These are phyloP conservation scores for Phytophthora megakarya DNA, from an alignment of 352 stramenopile species.

Conservation along the genomic window DNA sequence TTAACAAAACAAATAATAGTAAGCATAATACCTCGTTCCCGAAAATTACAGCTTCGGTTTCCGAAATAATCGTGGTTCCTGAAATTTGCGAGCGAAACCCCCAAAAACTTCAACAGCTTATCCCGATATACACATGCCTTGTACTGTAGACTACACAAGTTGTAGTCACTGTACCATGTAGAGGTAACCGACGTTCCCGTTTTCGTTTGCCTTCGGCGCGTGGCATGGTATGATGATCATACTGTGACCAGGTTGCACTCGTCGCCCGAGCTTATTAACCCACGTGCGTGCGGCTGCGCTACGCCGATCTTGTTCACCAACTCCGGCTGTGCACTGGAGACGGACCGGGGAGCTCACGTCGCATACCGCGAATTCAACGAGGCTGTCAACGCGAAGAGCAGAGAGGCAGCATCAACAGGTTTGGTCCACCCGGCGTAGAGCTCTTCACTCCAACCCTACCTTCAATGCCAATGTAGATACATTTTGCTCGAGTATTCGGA, in stretches of 20 bases:
- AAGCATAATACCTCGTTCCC: not conserved
- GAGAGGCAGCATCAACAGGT: not conserved
- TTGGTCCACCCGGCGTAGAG: constrained; percentile 14
- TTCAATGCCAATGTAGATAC: not conserved
- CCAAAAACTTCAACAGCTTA: not conserved
- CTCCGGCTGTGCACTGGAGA: constrained; percentile 17
- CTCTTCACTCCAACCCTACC: not conserved
- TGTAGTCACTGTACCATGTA: no score
- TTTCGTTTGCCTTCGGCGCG: not conserved
- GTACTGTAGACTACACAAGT: no score
- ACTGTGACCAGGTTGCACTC: not conserved
- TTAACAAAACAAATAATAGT: not conserved
- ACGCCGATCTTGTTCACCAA: constrained; percentile 20
- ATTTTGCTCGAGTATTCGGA: not conserved
- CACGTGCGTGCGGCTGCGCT: constrained; percentile 28
- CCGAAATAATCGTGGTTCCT: not conserved
- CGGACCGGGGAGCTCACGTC: constrained; percentile 29
- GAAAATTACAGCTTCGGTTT: no score
- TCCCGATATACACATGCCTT: no score
- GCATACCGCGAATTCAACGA: constrained; percentile 19
- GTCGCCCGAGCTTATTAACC: constrained; percentile 17
- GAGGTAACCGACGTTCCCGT: not conserved
- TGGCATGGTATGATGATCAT: not conserved
- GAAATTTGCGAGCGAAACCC: not conserved
- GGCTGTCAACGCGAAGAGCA: not conserved